Conservation (phyloP, 371 early-diverging fungal species). For the Mortierella sp. region DNA sequence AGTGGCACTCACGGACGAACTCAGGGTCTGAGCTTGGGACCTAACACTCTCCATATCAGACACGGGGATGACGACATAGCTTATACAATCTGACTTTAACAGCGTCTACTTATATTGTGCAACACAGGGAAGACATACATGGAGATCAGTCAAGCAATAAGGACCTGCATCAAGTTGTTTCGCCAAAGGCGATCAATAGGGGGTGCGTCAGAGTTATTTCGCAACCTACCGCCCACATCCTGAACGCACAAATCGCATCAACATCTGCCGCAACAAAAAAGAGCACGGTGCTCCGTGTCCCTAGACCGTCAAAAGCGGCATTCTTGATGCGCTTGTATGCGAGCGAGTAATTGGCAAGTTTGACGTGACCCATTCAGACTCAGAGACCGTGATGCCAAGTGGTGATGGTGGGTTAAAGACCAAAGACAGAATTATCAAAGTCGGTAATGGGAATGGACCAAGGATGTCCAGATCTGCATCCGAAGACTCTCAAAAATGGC, state of each 20-base stretch:
- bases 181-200: too few relatives aligned
- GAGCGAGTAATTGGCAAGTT: conserved; percentile 52
- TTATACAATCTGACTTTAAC: conserved; percentile 47
- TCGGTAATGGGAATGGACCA: background rate
- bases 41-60: conserved; percentile 42
- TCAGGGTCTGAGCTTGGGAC: conserved; percentile 29
- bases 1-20: conserved; percentile 30
- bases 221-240: conserved; percentile 77
- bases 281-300: conserved; percentile 58
- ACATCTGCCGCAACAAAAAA: conserved; percentile 87
- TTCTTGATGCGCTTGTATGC: conserved; percentile 55
- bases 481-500: background rate
- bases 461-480: background rate
- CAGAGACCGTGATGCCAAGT: background rate
- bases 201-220: too few relatives aligned
- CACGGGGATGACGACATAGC: conserved; percentile 52
- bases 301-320: conserved; percentile 39
- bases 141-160: background rate
- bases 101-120: conserved; percentile 25
- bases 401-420: background rate
- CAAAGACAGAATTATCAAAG: background rate
- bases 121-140: background rate
- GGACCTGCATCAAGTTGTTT: too few relatives aligned
- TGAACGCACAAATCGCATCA: conserved; percentile 89
- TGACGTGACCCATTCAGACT: conserved; percentile 54